Percentiles rank a stretch among this genome's conserved stretches.
Conservation (phyloP, 805 yeast genomes). For the Metschnikowia kofuensis region DNA sequence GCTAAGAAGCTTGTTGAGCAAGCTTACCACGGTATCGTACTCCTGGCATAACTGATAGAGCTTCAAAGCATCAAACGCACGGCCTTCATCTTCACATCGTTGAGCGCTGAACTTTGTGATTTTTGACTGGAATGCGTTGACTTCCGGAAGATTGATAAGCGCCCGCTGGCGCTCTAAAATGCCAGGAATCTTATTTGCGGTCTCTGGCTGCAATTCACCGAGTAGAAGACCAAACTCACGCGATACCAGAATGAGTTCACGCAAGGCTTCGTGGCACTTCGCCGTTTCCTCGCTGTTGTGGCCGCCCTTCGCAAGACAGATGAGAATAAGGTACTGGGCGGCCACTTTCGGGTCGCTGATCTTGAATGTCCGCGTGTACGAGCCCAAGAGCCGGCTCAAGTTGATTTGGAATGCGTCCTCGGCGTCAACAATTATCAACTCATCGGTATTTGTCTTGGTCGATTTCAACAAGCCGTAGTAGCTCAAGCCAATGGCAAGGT, state of each 20-base stretch:
- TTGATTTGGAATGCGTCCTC: conserved; percentile 36
- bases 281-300: conserved; percentile 43
- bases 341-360: conserved; percentile 87
- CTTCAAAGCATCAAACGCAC: conserved; percentile 78
- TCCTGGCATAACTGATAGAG: conserved; percentile 88
- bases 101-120: conserved; percentile 84
- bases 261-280: conserved; percentile 71
- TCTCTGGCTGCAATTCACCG: conserved; percentile 70
- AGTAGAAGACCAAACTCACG: conserved; percentile 77
- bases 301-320: conserved; percentile 49
- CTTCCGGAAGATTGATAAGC: conserved; percentile 56
- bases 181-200: conserved; percentile 80
- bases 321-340: conserved; percentile 78
- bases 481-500: conserved; percentile 77
- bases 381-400: conserved; percentile 68
- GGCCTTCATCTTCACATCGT: conserved; percentile 88
- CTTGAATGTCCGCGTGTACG: conserved; percentile 79
- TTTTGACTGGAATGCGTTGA: conserved; percentile 58
- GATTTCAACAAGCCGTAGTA: conserved; percentile 68
- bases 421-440: conserved; percentile 33
- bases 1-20: conserved; percentile 74
- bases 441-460: conserved; percentile 33
- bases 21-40: conserved; percentile 70
- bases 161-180: conserved; percentile 74
- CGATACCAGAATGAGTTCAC: conserved; percentile 82